These are phyloP conservation scores for Dryas integrifolia DNA, from an alignment of 331 rosid species.

Conservation along the genomic window DNA sequence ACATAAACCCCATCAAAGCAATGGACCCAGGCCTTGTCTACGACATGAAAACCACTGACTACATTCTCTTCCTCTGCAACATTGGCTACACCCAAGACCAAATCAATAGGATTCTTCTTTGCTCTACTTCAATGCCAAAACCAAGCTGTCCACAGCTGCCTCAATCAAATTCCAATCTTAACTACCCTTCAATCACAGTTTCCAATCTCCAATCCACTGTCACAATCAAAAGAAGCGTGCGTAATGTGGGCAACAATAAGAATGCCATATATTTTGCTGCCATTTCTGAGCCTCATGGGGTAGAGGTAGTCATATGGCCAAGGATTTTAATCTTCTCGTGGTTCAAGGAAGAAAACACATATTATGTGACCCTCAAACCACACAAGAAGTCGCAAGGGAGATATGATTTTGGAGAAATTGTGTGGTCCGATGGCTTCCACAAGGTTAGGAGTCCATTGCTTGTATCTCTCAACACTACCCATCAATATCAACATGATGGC, in stretches of 20 bases:
- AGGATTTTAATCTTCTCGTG: slow-evolving; percentile 43
- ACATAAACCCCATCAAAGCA: slow-evolving; percentile 48
- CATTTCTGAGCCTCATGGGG: slow-evolving; percentile 38
- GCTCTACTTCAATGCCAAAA: slow-evolving; percentile 14
- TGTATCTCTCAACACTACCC: slow-evolving; percentile 27
- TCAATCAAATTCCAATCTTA: slow-evolving; percentile 28
- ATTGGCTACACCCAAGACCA: slow-evolving; percentile 40
- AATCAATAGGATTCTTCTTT: slow-evolving; percentile 30
- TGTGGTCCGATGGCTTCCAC: slow-evolving; percentile 52
- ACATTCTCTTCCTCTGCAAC: slow-evolving; percentile 45
- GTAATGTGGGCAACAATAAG: slow-evolving; percentile 35
- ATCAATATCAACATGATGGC: background rate
- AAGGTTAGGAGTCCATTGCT: slow-evolving; percentile 39
- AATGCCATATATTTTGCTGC: slow-evolving; percentile 34
- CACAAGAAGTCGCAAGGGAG: slow-evolving; percentile 33
- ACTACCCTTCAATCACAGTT: slow-evolving; percentile 51
- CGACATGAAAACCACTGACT: slow-evolving; percentile 43
- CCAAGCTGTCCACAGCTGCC: slow-evolving; percentile 25
- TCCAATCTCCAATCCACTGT: slow-evolving; percentile 34
- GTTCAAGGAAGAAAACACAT: slow-evolving; percentile 31
- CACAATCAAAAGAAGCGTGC: slow-evolving; percentile 42
- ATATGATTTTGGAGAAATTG: slow-evolving; percentile 50
- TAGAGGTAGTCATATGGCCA: slow-evolving; percentile 47
- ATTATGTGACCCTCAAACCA: slow-evolving; percentile 38
- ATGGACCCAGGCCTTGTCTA: slow-evolving; percentile 52